These are phyloP conservation scores for Salix koriyanagi DNA, from an alignment of 345 rosid genomes.

Conservation along the genomic window DNA sequence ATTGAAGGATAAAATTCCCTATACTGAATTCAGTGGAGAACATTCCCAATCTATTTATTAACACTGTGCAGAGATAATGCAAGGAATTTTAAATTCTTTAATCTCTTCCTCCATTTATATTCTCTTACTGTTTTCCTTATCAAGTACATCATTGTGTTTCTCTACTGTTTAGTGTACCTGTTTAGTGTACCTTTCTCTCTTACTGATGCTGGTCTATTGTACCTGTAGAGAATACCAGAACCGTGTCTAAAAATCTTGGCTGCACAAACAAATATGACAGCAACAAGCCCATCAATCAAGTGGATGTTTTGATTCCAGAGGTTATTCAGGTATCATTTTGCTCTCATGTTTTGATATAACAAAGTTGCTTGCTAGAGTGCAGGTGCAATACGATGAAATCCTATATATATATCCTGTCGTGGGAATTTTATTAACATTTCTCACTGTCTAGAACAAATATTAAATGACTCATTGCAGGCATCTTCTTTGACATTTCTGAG, in stretches of 20 bases:
- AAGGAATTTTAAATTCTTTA: neutral
- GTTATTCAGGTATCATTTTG: constrained; percentile 67
- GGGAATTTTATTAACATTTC: neutral
- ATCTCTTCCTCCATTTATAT: neutral
- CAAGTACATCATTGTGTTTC: neutral
- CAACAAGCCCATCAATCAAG: constrained; percentile 33
- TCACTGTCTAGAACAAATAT: neutral
- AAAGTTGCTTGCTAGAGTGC: constrained; percentile 1
- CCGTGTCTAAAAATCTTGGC: constrained; percentile 73
- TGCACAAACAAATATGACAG: constrained; percentile 49
- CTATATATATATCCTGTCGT: neutral
- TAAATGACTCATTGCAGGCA: neutral
- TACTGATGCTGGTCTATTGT: constrained; percentile 12
- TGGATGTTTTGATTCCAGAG: constrained; percentile 89
- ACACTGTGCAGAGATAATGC: neutral
- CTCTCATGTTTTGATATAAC: constrained; percentile 3
- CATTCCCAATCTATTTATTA: neutral
- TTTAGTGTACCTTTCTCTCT: neutral
- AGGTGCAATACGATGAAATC: neutral
- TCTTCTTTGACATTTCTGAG: neutral
- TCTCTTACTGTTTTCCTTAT: neutral
- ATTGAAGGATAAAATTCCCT: too few relatives aligned
- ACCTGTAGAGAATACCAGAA: constrained; percentile 75
- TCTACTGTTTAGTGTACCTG: neutral
- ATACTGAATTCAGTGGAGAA: neutral